phyloP scores from a whole-genome alignment of 129 eudicot species.

The Centaurea solstitialis region DNA sequence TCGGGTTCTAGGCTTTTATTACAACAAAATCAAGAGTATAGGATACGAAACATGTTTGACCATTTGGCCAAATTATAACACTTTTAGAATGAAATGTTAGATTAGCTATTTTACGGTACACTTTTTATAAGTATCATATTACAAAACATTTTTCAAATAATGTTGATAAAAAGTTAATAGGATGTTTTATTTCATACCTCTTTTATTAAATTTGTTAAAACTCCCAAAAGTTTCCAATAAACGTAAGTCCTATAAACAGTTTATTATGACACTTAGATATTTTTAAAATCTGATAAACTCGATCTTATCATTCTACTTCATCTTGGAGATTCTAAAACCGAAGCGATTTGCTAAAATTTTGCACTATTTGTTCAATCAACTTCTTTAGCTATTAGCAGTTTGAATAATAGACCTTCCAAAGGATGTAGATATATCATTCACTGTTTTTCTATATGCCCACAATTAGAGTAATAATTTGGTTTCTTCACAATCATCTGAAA shows the following conservation, averaged over 20 bases:
- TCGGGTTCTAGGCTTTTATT: no score
- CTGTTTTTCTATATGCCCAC: background rate
- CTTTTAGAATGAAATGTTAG: background rate
- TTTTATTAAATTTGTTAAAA: background rate
- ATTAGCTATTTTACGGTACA: background rate
- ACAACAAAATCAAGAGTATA: no score
- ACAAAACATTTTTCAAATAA: background rate
- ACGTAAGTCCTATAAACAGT: background rate
- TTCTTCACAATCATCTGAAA: background rate
- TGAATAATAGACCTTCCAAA: background rate
- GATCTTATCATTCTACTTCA: no score
- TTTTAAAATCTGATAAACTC: no score
- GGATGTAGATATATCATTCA: background rate
- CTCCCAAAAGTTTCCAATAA: background rate
- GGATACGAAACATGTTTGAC: no score
- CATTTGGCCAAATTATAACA: background rate
- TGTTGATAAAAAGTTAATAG: no score
- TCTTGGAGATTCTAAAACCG: background rate
- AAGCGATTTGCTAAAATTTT: background rate
- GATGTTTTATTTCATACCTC: background rate
- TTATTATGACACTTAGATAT: background rate
- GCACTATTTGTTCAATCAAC: background rate
- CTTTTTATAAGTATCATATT: no score
- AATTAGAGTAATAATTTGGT: no score
- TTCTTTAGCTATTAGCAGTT: no score